Percentiles rank a stretch among this genome's conserved stretches.
These are phyloP conservation scores for Nigrospora sphaerica DNA, from an alignment of 2,329 filamentous ascomycete species.

Conservation along the genomic window DNA sequence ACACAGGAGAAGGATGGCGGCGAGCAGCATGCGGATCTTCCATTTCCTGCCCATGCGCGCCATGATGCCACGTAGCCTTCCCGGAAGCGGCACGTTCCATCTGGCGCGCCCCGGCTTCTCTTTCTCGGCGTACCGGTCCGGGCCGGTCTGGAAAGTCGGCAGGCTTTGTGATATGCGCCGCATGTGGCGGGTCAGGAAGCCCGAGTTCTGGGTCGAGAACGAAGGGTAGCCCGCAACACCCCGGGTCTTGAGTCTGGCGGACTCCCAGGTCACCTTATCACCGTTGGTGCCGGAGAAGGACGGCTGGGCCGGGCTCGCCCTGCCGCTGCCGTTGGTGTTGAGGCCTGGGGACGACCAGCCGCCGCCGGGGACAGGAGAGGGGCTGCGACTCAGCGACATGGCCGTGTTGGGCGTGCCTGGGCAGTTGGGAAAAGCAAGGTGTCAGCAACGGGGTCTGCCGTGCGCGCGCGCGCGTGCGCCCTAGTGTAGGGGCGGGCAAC, in stretches of 20 bases:
- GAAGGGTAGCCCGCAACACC: slow-evolving; percentile 69
- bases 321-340: slow-evolving; percentile 61
- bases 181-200: slow-evolving; percentile 82
- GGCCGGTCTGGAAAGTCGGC: slow-evolving; percentile 57
- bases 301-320: slow-evolving; percentile 55
- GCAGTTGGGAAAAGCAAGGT: slow-evolving; percentile 8
- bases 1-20: slow-evolving; percentile 52
- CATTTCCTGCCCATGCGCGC: slow-evolving; percentile 55
- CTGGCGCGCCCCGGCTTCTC: slow-evolving; percentile 62
- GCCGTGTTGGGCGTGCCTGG: slow-evolving; percentile 46
- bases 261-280: slow-evolving; percentile 69
- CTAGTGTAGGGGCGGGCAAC: slow-evolving; percentile 15
- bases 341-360: slow-evolving; percentile 84
- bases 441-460: slow-evolving; percentile 1
- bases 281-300: slow-evolving; percentile 41
- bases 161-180: slow-evolving; percentile 73
- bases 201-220: slow-evolving; percentile 73
- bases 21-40: slow-evolving; percentile 55
- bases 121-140: slow-evolving; percentile 60
- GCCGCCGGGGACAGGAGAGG: slow-evolving; percentile 75
- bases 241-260: slow-evolving; percentile 69
- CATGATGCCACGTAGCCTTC: slow-evolving; percentile 37
- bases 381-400: slow-evolving; percentile 85
- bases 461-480: neutral
- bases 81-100: slow-evolving; percentile 42